Evolutionary conservation across 805 yeast species (phyloP).

Genomic region (Suhomyces kilbournensis): DNA sequence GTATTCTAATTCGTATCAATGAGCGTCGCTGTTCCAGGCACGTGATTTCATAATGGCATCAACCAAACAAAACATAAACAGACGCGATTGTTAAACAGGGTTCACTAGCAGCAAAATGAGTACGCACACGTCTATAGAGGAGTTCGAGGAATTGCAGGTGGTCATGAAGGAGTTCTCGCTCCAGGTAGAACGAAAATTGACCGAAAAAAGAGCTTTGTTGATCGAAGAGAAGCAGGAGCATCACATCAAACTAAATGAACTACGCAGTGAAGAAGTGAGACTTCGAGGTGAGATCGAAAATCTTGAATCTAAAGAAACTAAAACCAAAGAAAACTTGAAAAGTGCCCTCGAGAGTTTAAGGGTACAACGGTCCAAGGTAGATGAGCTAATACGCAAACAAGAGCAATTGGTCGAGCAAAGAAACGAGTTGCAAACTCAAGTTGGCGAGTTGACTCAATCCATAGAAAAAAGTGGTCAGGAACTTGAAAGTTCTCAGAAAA

Average conservation of each 20-base stretch:
- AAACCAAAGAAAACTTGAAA: slow-evolving; percentile 25
- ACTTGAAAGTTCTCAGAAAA: slow-evolving; percentile 28
- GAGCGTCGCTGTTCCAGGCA: not conserved
- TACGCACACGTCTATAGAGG: slow-evolving; percentile 18
- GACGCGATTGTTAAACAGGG: not conserved
- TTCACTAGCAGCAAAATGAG: not conserved
- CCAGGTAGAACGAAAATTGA: slow-evolving; percentile 33
- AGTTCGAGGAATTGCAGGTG: slow-evolving; percentile 34
- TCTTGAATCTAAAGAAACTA: slow-evolving; percentile 22
- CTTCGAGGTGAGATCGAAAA: slow-evolving; percentile 30
- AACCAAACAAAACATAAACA: not conserved
- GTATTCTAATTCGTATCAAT: not conserved
- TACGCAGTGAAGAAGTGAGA: slow-evolving; percentile 27
- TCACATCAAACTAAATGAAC: slow-evolving; percentile 26
- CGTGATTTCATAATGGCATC: not conserved
- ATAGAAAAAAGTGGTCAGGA: slow-evolving; percentile 29
- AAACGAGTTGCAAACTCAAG: slow-evolving; percentile 21
- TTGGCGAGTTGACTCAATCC: slow-evolving; percentile 30
- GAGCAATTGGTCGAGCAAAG: slow-evolving; percentile 29
- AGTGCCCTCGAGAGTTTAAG: slow-evolving; percentile 21
- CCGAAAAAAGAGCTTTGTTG: slow-evolving; percentile 29
- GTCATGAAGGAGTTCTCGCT: slow-evolving; percentile 40
- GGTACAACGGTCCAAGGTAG: slow-evolving; percentile 33
- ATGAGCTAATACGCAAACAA: slow-evolving; percentile 34
- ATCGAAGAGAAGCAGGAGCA: slow-evolving; percentile 34